These are phyloP conservation scores for Scytalidium sp. DNA, from an alignment of 2,329 filamentous ascomycete genomes.

Conservation along the genomic window DNA sequence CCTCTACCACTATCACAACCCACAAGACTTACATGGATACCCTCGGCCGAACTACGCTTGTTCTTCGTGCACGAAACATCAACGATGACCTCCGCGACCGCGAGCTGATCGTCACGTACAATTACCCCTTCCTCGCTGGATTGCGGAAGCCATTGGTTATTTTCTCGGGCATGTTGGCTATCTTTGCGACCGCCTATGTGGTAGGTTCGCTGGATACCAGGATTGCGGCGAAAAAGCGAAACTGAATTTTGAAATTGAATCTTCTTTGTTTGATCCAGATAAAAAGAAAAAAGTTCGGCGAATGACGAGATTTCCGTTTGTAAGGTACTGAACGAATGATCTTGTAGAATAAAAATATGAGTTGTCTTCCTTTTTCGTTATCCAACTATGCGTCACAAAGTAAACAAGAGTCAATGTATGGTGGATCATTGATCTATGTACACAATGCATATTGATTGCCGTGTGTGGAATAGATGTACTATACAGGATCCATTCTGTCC, in stretches of 20 bases:
- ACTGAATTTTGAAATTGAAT: too few relatives aligned
- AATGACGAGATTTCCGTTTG: background rate
- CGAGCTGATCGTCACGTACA: conserved; percentile 82
- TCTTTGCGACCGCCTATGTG: conserved; percentile 73
- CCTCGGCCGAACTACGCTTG: conserved; percentile 77
- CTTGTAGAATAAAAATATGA: background rate
- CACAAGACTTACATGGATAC: conserved; percentile 95
- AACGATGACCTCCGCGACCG: conserved; percentile 87
- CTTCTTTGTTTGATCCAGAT: too few relatives aligned
- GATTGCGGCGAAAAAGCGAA: conserved; percentile 22
- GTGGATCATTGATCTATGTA: too few relatives aligned
- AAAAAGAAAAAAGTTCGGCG: background rate
- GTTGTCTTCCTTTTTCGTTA: background rate
- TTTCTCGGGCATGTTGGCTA: conserved; percentile 66
- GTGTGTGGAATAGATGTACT: background rate
- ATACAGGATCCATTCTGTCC: background rate
- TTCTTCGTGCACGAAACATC: conserved; percentile 78
- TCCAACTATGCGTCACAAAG: too few relatives aligned
- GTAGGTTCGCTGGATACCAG: conserved; percentile 48
- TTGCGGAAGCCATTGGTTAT: conserved; percentile 86
- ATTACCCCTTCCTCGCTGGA: conserved; percentile 70
- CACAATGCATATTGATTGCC: background rate
- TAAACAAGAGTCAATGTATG: too few relatives aligned
- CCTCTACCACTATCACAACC: conserved; percentile 55
- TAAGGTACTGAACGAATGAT: background rate